Evolutionary conservation across 108 stramenopile species (phyloP).

Genomic region (Nitzschia inconspicua): DNA sequence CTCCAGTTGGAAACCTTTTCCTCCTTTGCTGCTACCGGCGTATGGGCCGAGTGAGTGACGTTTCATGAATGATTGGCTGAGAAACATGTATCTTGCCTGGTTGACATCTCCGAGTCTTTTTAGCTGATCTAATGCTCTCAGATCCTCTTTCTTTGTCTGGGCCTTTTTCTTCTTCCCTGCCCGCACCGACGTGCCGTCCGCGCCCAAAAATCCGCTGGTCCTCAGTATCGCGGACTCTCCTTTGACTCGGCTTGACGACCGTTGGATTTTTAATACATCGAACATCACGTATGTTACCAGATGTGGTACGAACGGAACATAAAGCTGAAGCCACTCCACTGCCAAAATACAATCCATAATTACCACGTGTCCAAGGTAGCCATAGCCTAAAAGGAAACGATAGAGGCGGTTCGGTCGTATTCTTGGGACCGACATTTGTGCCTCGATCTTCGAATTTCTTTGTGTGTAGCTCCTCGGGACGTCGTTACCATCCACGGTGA

Average conservation of each 20-base stretch:
- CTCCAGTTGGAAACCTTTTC: slow-evolving; percentile 1
- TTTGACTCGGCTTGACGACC: background rate
- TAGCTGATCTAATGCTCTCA: slow-evolving; percentile 46
- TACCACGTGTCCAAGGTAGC: slow-evolving; percentile 50
- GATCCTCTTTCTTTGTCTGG: slow-evolving; percentile 42
- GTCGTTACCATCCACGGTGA: too few relatives aligned
- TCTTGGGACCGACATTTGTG: too few relatives aligned
- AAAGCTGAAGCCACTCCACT: slow-evolving; percentile 50
- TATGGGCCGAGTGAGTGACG: slow-evolving; percentile 54
- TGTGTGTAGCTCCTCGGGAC: too few relatives aligned
- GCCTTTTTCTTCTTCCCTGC: slow-evolving; percentile 27
- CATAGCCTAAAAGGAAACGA: slow-evolving; percentile 58
- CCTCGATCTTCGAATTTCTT: too few relatives aligned
- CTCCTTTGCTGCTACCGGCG: slow-evolving; percentile 20
- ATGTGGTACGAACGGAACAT: slow-evolving; percentile 44
- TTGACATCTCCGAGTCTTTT: slow-evolving; percentile 43
- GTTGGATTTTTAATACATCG: slow-evolving; percentile 10
- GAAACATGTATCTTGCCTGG: slow-evolving; percentile 55
- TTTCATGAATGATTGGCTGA: slow-evolving; percentile 56
- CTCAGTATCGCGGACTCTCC: background rate
- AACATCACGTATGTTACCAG: slow-evolving; percentile 12
- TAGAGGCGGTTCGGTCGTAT: slow-evolving; percentile 62
- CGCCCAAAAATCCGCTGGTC: slow-evolving; percentile 27
- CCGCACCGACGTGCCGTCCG: slow-evolving; percentile 23
- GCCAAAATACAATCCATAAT: slow-evolving; percentile 44